Percentiles rank a stretch among this genome's conserved stretches.
Conservation (phyloP, 2,329 filamentous ascomycete genomes). For the Colletotrichum trifolii region DNA sequence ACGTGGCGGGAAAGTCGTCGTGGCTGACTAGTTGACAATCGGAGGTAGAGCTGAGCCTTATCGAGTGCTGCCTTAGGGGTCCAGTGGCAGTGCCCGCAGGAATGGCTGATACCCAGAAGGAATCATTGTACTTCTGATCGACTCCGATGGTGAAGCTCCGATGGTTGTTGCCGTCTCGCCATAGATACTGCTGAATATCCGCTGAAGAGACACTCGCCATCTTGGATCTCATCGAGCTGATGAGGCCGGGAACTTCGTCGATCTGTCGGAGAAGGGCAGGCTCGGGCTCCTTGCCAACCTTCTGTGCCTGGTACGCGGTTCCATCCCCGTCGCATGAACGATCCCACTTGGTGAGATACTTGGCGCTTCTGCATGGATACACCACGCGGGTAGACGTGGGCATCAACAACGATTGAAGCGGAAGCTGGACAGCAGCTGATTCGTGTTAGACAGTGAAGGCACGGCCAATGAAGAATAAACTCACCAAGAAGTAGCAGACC, state of each 20-base stretch:
- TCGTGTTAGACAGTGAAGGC: background rate
- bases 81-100: slow-evolving; percentile 28
- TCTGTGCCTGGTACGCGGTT: background rate
- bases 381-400: slow-evolving; percentile 20
- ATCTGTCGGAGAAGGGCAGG: slow-evolving; percentile 16
- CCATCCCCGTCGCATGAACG: slow-evolving; percentile 8
- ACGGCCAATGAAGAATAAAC: background rate
- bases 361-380: slow-evolving; percentile 26
- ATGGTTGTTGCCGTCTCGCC: slow-evolving; percentile 26
- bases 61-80: slow-evolving; percentile 32
- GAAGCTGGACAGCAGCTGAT: slow-evolving; percentile 23
- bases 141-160: slow-evolving; percentile 24
- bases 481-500: slow-evolving; percentile 23
- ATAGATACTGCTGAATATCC: slow-evolving; percentile 31
- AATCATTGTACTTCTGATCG: slow-evolving; percentile 22
- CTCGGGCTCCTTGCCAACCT: slow-evolving; percentile 30
- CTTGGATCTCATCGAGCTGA: slow-evolving; percentile 11
- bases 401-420: slow-evolving; percentile 32
- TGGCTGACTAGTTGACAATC: slow-evolving; percentile 12
- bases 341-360: slow-evolving; percentile 28
- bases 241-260: slow-evolving; percentile 10
- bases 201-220: slow-evolving; percentile 28
- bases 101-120: slow-evolving; percentile 34
- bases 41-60: slow-evolving; percentile 30
- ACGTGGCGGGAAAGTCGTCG: slow-evolving; percentile 26